Base-by-base conservation (phyloP, 2,329 filamentous ascomycete genomes). In the Fusarium clavum region DNA sequence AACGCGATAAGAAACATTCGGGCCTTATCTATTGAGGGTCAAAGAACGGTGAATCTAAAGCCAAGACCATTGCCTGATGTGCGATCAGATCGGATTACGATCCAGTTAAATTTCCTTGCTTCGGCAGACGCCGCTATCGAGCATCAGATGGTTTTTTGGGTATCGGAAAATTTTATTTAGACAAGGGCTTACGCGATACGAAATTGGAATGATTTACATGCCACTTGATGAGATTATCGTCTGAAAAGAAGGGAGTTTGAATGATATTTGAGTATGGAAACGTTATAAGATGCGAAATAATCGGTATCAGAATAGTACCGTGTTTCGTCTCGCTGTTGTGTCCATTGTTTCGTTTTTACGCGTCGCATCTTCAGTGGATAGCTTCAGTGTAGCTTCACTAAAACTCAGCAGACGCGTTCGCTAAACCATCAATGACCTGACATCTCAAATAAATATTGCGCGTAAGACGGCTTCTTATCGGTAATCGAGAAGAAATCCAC, bases 141-240 rank as follows among this genome's bases (percentile, higher is more conserved):
- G 38, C 20, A 54, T 70, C 67, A 64, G 67, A 64, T 49, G 67
- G 57, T 64, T 68, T 67, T 38, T 18, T 27, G 4, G 32, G 40
- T 45, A 41, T 29, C 53, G 48, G 25, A 44, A 55, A 46, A 67
- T 45, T 30, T 30, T 43, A 40, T 24, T 30, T 30, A 46, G 49
- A 24, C 22, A 44, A 70, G n/a, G 45, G 54, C 14, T 20, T 18
- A 27, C 14, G 43, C 38, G 20, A 13, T 29, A 34, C 29, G 16
- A 34, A n/a, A 9, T 4, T 9, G n/a, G 24, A 22, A 43, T 8
- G 16, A 25, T 43, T 1, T 22, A 30, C 18, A 38, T 44, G n/a
- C 27, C 14, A 34, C 11, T 14, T 5, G 3, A 10, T 7, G 1
- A 16, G 4, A 51, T 2, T 6, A 13, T 22, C 8, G n/a, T 13